Evolutionary conservation across 1,284 basidiomycete species (phyloP).

Genomic region (Athelia sp.): DNA sequence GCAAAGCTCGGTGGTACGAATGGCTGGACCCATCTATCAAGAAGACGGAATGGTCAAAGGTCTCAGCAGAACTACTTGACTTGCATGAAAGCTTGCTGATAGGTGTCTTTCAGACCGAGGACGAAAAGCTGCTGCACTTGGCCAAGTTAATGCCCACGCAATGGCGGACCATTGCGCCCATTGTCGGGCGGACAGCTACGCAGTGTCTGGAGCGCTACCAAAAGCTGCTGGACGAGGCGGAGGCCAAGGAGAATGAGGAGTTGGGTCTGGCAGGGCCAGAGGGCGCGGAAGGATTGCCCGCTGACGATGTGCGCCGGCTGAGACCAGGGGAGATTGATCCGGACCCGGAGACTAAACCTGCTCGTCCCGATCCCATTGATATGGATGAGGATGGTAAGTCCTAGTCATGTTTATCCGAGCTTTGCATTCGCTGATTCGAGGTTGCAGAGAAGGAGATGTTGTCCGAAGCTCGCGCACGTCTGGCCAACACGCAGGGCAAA

Average conservation of each 20-base stretch:
- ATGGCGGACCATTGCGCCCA: conserved; percentile 99
- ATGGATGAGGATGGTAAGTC: conserved; percentile 96
- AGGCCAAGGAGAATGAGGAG: conserved; percentile 91
- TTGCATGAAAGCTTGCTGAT: conserved; percentile 3
- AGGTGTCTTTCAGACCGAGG: conserved; percentile 65
- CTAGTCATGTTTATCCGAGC: background rate
- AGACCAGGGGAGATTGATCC: conserved; percentile 98
- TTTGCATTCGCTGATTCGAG: conserved; percentile 7
- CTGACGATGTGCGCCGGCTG: conserved; percentile 86
- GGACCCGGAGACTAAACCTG: conserved; percentile 97
- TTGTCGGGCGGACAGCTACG: conserved; percentile 97
- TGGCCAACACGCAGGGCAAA: conserved; percentile 99
- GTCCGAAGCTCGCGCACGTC: conserved; percentile 94
- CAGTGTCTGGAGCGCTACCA: conserved; percentile 99
- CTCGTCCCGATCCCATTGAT: conserved; percentile 97
- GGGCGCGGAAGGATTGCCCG: conserved; percentile 76
- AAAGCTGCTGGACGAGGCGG: conserved; percentile 95
- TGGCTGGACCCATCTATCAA: conserved; percentile 99
- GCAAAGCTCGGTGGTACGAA: conserved; percentile 99
- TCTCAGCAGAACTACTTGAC: conserved; percentile 29
- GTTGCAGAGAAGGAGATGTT: conserved; percentile 96
- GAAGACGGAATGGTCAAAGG: conserved; percentile 99
- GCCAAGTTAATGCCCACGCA: conserved; percentile 99
- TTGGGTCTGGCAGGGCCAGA: conserved; percentile 82
- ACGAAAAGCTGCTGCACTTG: conserved; percentile 96